phyloP scores from a whole-genome alignment of 2,329 filamentous ascomycete genomes.

The Pezicula neosporulosa region DNA sequence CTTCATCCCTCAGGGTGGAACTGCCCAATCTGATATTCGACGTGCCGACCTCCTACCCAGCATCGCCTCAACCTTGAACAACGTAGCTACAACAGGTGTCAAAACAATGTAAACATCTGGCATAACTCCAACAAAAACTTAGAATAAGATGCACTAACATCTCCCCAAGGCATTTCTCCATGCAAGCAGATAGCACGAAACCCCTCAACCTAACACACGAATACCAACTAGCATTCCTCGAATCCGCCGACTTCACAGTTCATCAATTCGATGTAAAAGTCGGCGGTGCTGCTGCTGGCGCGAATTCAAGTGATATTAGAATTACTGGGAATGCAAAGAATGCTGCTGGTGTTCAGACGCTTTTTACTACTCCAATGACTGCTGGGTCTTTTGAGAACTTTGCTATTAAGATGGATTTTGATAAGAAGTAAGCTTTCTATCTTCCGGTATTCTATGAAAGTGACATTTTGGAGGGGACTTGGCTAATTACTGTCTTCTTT shows the following conservation, averaged over 20 bases:
- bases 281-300: slow-evolving; percentile 42
- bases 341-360: slow-evolving; percentile 17
- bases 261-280: slow-evolving; percentile 51
- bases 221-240: slow-evolving; percentile 52
- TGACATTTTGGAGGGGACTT: neutral
- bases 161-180: slow-evolving; percentile 43
- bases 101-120: slow-evolving; percentile 42
- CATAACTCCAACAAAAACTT: no score
- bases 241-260: slow-evolving; percentile 40
- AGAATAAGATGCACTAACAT: no score
- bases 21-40: slow-evolving; percentile 53
- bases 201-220: slow-evolving; percentile 57
- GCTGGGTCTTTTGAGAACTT: slow-evolving; percentile 54
- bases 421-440: slow-evolving; percentile 40
- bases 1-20: slow-evolving; percentile 43
- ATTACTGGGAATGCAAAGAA: neutral
- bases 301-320: neutral
- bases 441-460: neutral
- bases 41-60: slow-evolving; percentile 52
- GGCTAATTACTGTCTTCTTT: neutral
- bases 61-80: slow-evolving; percentile 43
- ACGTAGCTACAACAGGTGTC: slow-evolving; percentile 45
- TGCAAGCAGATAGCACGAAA: slow-evolving; percentile 46
- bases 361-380: slow-evolving; percentile 48
- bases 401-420: slow-evolving; percentile 52